phyloP scores from a whole-genome alignment of 768 basidiomycete species.

The Dictyophora rubrovolvata region DNA sequence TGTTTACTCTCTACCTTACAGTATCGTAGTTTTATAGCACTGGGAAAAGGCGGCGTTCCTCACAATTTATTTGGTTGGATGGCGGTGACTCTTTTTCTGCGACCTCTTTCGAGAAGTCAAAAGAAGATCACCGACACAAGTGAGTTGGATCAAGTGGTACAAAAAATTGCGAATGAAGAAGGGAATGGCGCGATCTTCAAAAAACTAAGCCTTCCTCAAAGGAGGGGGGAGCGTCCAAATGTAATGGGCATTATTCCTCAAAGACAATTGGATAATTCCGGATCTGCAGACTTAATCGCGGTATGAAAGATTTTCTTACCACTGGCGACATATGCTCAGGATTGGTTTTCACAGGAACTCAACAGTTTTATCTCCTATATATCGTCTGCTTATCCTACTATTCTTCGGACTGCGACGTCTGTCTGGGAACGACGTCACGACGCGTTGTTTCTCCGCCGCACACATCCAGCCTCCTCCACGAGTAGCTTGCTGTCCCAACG shows the following conservation, averaged over 20 bases:
- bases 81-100: neutral
- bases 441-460: neutral
- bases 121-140: neutral
- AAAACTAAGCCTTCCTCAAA: neutral
- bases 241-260: neutral
- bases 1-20: neutral
- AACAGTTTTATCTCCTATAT: neutral
- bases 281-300: neutral
- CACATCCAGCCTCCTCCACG: neutral
- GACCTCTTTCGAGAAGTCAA: neutral
- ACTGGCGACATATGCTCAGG: neutral
- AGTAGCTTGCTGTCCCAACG: neutral
- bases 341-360: neutral
- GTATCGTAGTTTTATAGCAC: neutral
- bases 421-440: constrained; percentile 1
- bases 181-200: neutral
- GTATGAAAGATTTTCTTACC: neutral
- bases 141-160: neutral
- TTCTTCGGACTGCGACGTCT: constrained; percentile 1
- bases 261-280: neutral
- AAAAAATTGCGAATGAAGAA: constrained; percentile 1
- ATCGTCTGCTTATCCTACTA: neutral
- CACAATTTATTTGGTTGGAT: neutral
- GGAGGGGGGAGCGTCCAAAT: neutral
- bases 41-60: neutral